Base-by-base conservation (phyloP, 2,329 filamentous ascomycete species). In the Colletotrichum eremochloae region DNA sequence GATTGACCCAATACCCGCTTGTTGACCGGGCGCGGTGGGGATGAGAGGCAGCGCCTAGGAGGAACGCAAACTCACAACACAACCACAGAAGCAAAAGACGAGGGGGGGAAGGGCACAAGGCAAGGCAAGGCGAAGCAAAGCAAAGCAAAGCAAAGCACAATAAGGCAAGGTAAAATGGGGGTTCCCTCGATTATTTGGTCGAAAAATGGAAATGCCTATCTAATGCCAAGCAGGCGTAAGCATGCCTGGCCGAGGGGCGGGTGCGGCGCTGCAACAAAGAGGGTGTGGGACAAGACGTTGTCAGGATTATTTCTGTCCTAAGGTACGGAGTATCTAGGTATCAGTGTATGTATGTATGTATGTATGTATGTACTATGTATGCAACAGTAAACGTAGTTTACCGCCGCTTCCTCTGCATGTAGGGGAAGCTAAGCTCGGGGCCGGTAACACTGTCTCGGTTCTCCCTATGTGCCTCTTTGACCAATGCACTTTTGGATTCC, bases 171-270 rank as follows among this genome's bases (percentile, higher is more conserved):
- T 24, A 31, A 40, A 57, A 50, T 48, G 31, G 14, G 60, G 60
- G 29, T 14, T 15, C 12, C 24, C 48, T 15, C n/a, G 29, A 15
- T 53, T 33, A 53, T 33, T 53, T 33, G 56, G 56, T 36, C 33
- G n/a, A 40, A 24, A 57, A 36, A 40, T 11, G 46, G 46, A 53
- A 48, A 31, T 18, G 31, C 33, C 14, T 18, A 20, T 24, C 53
- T 56, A 12, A 12, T 68, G 68, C 63, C 68, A 68, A n/a, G 44
- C 33, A 36, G 5, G 8, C 8, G 42, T 44, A 20, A 68, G 57
- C 31, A 46, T 52, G 31, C 40, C 29, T 29, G n/a, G 63, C 20
- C 63, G 62, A 67, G 63, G 18, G 68, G 42, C 67, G 63, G 33
- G 29, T 9, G 53, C 58, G 15, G 12, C 11, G 40, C 40, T 29